Evolutionary conservation across 2,329 filamentous ascomycete species (phyloP).

Genomic region (Trichoderma aggressivum): DNA sequence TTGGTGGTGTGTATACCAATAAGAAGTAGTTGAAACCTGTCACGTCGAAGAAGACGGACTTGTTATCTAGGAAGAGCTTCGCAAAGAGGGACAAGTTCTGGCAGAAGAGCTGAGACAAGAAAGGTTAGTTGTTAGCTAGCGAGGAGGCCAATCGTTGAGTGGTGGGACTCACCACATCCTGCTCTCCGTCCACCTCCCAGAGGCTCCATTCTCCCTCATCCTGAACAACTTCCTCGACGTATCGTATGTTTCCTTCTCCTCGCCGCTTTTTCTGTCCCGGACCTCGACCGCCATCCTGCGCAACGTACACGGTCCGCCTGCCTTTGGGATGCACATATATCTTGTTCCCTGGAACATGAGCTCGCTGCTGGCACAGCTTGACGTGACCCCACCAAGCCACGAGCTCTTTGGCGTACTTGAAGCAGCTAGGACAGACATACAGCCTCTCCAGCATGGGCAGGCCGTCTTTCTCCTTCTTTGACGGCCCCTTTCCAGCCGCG

Average conservation of each 20-base stretch:
- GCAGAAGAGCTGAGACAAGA: slow-evolving; percentile 65
- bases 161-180: slow-evolving; percentile 59
- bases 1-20: slow-evolving; percentile 66
- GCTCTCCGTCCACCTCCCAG: slow-evolving; percentile 89
- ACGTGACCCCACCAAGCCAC: slow-evolving; percentile 58
- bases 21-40: slow-evolving; percentile 92
- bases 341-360: slow-evolving; percentile 60
- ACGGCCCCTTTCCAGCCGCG: slow-evolving; percentile 27
- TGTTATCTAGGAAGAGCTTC: slow-evolving; percentile 96
- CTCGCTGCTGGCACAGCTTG: slow-evolving; percentile 51
- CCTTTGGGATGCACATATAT: slow-evolving; percentile 65
- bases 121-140: neutral
- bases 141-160: neutral
- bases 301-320: slow-evolving; percentile 38
- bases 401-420: slow-evolving; percentile 76
- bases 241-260: slow-evolving; percentile 35
- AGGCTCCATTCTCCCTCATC: slow-evolving; percentile 76
- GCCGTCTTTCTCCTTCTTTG: slow-evolving; percentile 35
- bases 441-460: slow-evolving; percentile 60
- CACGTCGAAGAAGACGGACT: slow-evolving; percentile 97
- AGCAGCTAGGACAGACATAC: slow-evolving; percentile 89
- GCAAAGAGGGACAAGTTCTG: slow-evolving; percentile 95
- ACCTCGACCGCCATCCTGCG: slow-evolving; percentile 30
- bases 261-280: slow-evolving; percentile 38
- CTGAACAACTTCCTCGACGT: slow-evolving; percentile 43